Evolutionary conservation across 2,329 filamentous ascomycete genomes (phyloP), one percentile per base, ranked within the genome.

Genomic region (Epichloe elymi): DNA sequence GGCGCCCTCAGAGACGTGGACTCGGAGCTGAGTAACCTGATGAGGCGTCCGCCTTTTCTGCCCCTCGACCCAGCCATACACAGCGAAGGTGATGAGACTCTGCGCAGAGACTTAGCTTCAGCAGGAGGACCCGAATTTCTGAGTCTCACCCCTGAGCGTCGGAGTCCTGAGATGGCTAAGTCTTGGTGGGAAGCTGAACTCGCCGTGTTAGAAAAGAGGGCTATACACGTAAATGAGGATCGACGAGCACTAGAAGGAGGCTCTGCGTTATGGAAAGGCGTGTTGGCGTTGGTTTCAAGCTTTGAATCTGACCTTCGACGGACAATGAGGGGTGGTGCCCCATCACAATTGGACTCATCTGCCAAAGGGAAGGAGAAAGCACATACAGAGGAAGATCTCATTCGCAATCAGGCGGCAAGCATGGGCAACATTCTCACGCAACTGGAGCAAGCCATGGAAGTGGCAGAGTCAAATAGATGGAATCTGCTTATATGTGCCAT

Each of bases 401-500:
- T 77, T 44, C 66, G 61, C 41, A 60, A 62, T 4, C 76, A 81
- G 51, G 66, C 85, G 17, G 61, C 58, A 4, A 72, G 75, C 54
- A 82, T 89, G 74, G 70, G 74, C 30, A 61, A 60, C 3, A 75
- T 83, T 4, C 74, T 83, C 12, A 57, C 60, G 0, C 73, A 75
- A 3, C 65, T 91, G 4, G 74, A 81, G 49, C 65, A 71, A 15
- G 73, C 75, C 19, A 59, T 82, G 26, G 67, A 71, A 1, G 61
- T 74, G 2, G 82, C 82, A 0, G 78, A 85, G 54, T 67, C 72
- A 1, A 77, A 77, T 51, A 74, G 75, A 15, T 91, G 86, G 86
- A 89, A 84, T 51, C 67, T 90, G 15, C 71, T 91, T 17, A 81
- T 89, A 4, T 86, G 80, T 48, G 85, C 85, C 11, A 80, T 91